Base-by-base conservation (phyloP, 768 basidiomycete genomes). In the Nidularia sp. region DNA sequence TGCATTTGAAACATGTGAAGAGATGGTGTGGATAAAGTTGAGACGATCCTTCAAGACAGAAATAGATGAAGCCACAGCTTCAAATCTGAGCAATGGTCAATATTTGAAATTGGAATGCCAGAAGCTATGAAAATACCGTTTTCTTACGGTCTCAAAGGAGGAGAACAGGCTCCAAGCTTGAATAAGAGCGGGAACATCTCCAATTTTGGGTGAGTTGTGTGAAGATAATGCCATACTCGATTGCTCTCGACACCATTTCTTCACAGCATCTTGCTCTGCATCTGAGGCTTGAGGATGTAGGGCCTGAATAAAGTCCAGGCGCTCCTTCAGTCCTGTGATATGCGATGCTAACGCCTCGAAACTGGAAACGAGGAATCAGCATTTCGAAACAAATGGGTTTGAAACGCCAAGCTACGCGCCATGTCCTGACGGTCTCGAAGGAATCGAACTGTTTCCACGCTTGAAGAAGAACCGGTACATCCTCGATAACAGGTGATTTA, bases 181-280 rank as follows among this genome's bases (percentile, higher is more conserved):
- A 10, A 69, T 41, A 32, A 71, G 54, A 12, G 54, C 50, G 6
- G 66, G 63, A 1, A 69, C 50, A 45, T 67, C 67, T 15, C 52
- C 52, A 2, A 48, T 51, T 2, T 50, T 52, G 0, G 60, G 57
- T 15, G 45, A 45, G 2, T 52, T 55, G 33, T 63, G 58, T 1
- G 64, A 61, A 7, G 55, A 50, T 25, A 68, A 51, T n/a, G 60
- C 55, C 45, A 51, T 59, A 3, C 44, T 35, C 4, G 44, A 22
- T 52, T 65, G 60, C 6, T 59, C 58, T 18, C 55, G 32, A 34
- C 41, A 58, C 66, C 68, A 67, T 9, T 51, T 22, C 12, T 45
- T 45, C 10, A 64, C 51, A 8, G 31, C 31, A 5, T 41, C 48
- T 6, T 41, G 41, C 4, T 65, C 59, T 34, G 54, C 49, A 12